Evolutionary conservation across 495 filamentous ascomycete species (phyloP), one percentile per base, ranked within the genome.

Genomic region (Aspergillus baeticus): DNA sequence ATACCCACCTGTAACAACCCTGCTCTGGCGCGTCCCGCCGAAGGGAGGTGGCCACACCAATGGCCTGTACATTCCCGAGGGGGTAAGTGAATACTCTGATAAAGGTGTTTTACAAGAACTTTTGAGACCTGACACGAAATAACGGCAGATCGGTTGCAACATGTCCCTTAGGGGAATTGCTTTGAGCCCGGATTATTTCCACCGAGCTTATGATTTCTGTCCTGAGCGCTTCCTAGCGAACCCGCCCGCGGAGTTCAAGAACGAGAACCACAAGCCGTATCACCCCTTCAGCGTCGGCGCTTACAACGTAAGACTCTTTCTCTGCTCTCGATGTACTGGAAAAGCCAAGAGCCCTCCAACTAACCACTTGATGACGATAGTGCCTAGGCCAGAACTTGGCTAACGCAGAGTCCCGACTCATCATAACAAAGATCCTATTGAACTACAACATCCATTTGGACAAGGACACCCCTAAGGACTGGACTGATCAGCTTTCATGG

Each of bases 301-400:
- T 21, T 45, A 45, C 42, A 45, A 45, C 42, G 42, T 45, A 22
- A 45, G 42, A 43, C 41, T n/a, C n/a, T 43, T 43, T 43, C 41
- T 22, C 41, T 2, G 22, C 41, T 17, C 15, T 22, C 41, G 41
- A 10, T 43, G 22, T 17, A 43, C 22, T 43, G 18, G 41, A 29
- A 15, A 20, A 20, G 41, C 41, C 41, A 43, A 43, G 22, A 22
- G 18, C 41, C 15, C 15, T 10, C n/a, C 17, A 43, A 43, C 41
- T 43, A 15, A 43, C 41, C 10, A 18, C 22, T 22, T 43, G 41
- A 43, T 43, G 18, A 15, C 18, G 22, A 43, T 22, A 43, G 41
- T 43, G 41, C 41, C 22, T 43, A 15, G 41, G 41, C 41, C 41
- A 43, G 41, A 43, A 43, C 15, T 22, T 43, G 41, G 41, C 41